A percentile compares a stretch with the other conserved stretches of the same genome.
Evolutionary conservation across 345 rosid species (phyloP).

Genomic region (Microthlaspi erraticum): DNA sequence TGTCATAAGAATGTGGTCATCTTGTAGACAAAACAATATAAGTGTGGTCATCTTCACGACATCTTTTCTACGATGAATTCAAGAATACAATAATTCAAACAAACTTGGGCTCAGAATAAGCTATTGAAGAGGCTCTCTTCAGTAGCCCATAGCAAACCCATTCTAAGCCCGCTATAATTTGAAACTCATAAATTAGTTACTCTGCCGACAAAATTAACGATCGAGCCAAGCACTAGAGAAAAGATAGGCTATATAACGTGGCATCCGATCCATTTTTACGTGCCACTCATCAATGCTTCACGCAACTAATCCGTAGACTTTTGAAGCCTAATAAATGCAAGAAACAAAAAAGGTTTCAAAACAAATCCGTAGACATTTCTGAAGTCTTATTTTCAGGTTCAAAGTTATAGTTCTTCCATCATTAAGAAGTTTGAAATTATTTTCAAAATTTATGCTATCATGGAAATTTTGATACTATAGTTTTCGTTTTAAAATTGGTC

Average conservation of each 20-base stretch:
- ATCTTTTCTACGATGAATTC: neutral
- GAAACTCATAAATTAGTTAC: neutral
- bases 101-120: neutral
- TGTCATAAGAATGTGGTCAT: slow-evolving; percentile 39
- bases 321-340: neutral
- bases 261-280: neutral
- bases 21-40: slow-evolving; percentile 4
- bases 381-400: too few relatives aligned
- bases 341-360: neutral
- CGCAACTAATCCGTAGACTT: neutral
- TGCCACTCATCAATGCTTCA: slow-evolving; percentile 23
- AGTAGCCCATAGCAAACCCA: neutral
- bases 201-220: slow-evolving; percentile 28
- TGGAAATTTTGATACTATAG: too few relatives aligned
- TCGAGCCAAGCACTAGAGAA: neutral
- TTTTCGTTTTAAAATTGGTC: too few relatives aligned
- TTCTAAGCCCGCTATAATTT: neutral
- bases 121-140: neutral
- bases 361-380: too few relatives aligned
- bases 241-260: neutral
- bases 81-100: neutral
- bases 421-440: too few relatives aligned
- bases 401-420: too few relatives aligned
- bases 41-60: slow-evolving; percentile 25
- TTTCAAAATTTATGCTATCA: too few relatives aligned